Conservation (phyloP, 2,329 filamentous ascomycete species). For the Colletotrichum coccodes region DNA sequence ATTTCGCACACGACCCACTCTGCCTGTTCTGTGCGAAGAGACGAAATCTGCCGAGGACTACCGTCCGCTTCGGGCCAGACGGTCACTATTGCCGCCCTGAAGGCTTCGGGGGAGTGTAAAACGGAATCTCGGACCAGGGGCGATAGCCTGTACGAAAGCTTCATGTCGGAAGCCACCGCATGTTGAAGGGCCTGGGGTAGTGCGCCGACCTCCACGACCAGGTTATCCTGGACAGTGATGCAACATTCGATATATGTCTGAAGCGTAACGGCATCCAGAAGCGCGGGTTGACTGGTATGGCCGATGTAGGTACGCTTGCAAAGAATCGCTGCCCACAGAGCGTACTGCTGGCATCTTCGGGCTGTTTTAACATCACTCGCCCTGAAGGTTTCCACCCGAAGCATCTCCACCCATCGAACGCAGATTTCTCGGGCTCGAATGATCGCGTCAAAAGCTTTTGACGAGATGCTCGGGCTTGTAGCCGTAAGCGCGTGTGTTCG, state of each 20-base stretch:
- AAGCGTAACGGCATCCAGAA: conserved; percentile 28
- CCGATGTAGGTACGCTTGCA: conserved; percentile 55
- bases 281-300: background rate
- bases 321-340: conserved; percentile 65
- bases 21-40: conserved; percentile 44
- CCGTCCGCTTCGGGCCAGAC: conserved; percentile 53
- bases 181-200: conserved; percentile 47
- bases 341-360: conserved; percentile 52
- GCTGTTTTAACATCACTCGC: conserved; percentile 49
- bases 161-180: conserved; percentile 57
- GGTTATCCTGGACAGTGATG: conserved; percentile 55
- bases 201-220: conserved; percentile 46
- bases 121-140: conserved; percentile 47
- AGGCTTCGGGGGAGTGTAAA: conserved; percentile 37
- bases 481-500: conserved; percentile 44
- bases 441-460: conserved; percentile 47
- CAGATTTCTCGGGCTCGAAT: conserved; percentile 52
- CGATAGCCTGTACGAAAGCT: conserved; percentile 51
- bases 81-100: conserved; percentile 44
- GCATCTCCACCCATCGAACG: conserved; percentile 57
- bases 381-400: conserved; percentile 56
- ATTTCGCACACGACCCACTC: conserved; percentile 33
- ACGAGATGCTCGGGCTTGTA: conserved; percentile 9
- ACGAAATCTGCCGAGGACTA: conserved; percentile 7
- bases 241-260: conserved; percentile 39